Evolutionary conservation across 2,329 filamentous ascomycete genomes (phyloP).

Genomic region (Aspergillus vadensis): DNA sequence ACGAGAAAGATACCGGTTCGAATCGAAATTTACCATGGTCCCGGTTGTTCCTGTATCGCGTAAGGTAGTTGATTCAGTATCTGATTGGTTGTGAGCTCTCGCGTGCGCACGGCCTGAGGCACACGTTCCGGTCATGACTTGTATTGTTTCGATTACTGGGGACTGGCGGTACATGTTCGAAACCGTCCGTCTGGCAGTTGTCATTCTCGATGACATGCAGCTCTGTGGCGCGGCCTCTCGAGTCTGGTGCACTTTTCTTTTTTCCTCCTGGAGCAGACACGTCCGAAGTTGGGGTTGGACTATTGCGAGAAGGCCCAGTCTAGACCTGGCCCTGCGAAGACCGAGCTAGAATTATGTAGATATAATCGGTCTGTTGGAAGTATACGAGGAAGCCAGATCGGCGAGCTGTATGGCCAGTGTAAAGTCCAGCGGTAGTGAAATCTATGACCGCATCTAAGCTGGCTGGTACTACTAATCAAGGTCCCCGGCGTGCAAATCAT

Average conservation of each 20-base stretch:
- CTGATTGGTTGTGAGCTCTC: constrained; percentile 17
- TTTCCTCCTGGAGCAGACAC: not conserved
- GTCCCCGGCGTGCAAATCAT: not conserved
- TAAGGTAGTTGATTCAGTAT: constrained; percentile 33
- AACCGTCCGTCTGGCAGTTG: not conserved
- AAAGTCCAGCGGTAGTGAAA: not conserved
- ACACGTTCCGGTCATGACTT: constrained; percentile 16
- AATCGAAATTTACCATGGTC: constrained; percentile 35
- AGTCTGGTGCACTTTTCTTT: not conserved
- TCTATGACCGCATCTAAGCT: not conserved
- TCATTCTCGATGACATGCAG: constrained; percentile 10
- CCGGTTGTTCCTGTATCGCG: constrained; percentile 44
- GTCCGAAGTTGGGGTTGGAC: not conserved
- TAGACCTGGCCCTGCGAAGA: not conserved
- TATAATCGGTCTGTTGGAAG: not conserved
- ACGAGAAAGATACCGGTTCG: not conserved
- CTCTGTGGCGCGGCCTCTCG: not conserved
- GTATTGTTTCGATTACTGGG: not conserved
- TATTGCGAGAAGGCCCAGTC: not conserved
- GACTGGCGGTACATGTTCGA: too few relatives aligned
- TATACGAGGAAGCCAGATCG: not conserved
- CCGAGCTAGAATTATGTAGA: not conserved
- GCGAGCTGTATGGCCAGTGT: not conserved
- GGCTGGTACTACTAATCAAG: not conserved
- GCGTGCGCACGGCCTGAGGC: constrained; percentile 21